Conservation (phyloP, 495 filamentous ascomycete species). For the Saxophila tyrrhenica region DNA sequence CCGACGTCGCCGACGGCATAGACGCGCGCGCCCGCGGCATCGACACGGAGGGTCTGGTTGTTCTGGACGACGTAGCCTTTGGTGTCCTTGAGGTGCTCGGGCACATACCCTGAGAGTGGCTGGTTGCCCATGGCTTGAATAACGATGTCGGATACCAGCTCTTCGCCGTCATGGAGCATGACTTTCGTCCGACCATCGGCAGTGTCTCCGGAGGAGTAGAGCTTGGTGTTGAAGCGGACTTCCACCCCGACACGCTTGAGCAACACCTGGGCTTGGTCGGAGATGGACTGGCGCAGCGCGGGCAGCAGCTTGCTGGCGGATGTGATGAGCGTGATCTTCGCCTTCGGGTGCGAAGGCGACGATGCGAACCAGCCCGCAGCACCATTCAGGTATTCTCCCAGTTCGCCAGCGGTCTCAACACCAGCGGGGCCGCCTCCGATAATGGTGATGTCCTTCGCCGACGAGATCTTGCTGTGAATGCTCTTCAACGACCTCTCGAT, state of each 20-base stretch:
- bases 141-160: conserved; percentile 35
- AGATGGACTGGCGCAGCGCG: conserved; percentile 28
- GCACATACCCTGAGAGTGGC: conserved; percentile 35
- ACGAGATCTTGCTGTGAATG: conserved; percentile 12
- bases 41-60: conserved; percentile 34
- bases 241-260: conserved; percentile 36
- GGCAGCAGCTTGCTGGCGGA: conserved; percentile 36
- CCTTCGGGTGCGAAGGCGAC: conserved; percentile 18
- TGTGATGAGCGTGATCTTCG: conserved; percentile 35
- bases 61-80: conserved; percentile 33
- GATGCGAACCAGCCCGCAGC: neutral
- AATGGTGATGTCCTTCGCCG: conserved; percentile 34
- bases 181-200: conserved; percentile 21
- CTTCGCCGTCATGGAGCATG: conserved; percentile 25
- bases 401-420: conserved; percentile 44
- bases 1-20: conserved; percentile 39
- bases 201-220: conserved; percentile 17
- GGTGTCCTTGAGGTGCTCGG: conserved; percentile 22
- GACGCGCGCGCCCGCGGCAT: conserved; percentile 34
- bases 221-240: conserved; percentile 31
- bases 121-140: conserved; percentile 36
- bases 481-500: conserved; percentile 8
- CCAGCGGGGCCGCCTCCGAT: conserved; percentile 56
- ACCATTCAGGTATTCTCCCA: conserved; percentile 26
- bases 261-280: conserved; percentile 31